Percentiles rank a stretch among this genome's conserved stretches.
phyloP scores from a whole-genome alignment of 2,329 filamentous ascomycete genomes.

The Eutypella sp. region DNA sequence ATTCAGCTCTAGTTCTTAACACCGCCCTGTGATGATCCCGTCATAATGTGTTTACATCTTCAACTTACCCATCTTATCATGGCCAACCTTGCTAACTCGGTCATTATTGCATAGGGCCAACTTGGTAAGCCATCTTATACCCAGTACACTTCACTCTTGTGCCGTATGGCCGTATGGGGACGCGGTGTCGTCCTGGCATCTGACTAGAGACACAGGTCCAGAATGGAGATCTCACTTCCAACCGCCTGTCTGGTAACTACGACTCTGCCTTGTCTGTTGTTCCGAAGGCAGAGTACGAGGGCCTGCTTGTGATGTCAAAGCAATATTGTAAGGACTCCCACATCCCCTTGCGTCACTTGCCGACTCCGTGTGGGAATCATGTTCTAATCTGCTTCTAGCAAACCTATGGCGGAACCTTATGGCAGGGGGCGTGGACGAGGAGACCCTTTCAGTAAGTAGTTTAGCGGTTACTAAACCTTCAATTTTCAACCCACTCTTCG shows the following conservation, averaged over 20 bases:
- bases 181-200: no score
- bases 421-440: conserved; percentile 42
- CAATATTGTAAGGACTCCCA: conserved; percentile 49
- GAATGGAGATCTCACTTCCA: conserved; percentile 6
- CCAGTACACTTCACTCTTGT: no score
- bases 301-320: conserved; percentile 44
- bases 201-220: conserved; percentile 13
- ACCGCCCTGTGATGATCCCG: no score
- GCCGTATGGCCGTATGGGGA: no score
- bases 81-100: no score
- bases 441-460: conserved; percentile 39
- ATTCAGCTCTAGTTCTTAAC: no score
- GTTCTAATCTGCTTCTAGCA: conserved; percentile 25
- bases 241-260: conserved; percentile 25
- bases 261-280: conserved; percentile 46
- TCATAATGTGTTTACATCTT: no score
- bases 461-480: background rate
- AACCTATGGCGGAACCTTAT: conserved; percentile 45
- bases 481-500: no score
- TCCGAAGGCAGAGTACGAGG: conserved; percentile 56
- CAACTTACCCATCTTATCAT: no score
- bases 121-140: conserved; percentile 21
- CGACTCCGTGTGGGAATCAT: background rate
- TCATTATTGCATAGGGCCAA: no score
- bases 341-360: background rate